Conservation (phyloP, 768 basidiomycete genomes). For the Neoboletus magnificus region DNA sequence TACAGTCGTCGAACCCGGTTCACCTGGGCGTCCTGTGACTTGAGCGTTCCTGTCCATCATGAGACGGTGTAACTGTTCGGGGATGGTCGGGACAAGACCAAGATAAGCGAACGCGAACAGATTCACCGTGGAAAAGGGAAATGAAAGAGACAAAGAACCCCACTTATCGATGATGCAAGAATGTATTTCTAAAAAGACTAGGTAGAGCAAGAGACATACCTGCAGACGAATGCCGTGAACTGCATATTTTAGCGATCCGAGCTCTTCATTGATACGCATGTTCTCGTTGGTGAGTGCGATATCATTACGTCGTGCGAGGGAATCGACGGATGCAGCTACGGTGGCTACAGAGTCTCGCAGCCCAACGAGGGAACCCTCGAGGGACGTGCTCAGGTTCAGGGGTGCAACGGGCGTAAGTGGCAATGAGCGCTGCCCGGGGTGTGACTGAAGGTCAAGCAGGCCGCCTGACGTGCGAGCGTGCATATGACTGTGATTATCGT, state of each 20-base stretch:
- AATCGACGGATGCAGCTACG: constrained; percentile 59
- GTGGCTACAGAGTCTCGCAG: constrained; percentile 59
- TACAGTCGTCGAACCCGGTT: constrained; percentile 16
- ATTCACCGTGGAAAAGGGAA: constrained; percentile 5
- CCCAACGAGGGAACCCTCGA: constrained; percentile 59
- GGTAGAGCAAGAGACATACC: constrained; percentile 38
- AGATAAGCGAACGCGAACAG: constrained; percentile 12
- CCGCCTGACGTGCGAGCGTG: constrained; percentile 16
- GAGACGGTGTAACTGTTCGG: constrained; percentile 55
- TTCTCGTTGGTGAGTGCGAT: constrained; percentile 69
- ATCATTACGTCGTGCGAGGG: constrained; percentile 58
- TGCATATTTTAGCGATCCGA: constrained; percentile 62
- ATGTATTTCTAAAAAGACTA: background rate
- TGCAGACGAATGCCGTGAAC: constrained; percentile 80
- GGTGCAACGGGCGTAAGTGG: constrained; percentile 49
- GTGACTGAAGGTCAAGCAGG: constrained; percentile 20
- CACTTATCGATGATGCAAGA: background rate
- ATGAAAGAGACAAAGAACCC: constrained; percentile 2
- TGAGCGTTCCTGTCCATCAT: constrained; percentile 75
- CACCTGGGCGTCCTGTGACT: constrained; percentile 44
- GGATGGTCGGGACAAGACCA: constrained; percentile 9
- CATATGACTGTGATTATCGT: constrained; percentile 17
- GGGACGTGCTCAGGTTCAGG: constrained; percentile 55
- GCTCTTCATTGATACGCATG: constrained; percentile 69
- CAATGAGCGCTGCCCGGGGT: constrained; percentile 27